Base-by-base conservation (phyloP, 1,284 basidiomycete genomes). In the Pseudozyma flocculosa region DNA sequence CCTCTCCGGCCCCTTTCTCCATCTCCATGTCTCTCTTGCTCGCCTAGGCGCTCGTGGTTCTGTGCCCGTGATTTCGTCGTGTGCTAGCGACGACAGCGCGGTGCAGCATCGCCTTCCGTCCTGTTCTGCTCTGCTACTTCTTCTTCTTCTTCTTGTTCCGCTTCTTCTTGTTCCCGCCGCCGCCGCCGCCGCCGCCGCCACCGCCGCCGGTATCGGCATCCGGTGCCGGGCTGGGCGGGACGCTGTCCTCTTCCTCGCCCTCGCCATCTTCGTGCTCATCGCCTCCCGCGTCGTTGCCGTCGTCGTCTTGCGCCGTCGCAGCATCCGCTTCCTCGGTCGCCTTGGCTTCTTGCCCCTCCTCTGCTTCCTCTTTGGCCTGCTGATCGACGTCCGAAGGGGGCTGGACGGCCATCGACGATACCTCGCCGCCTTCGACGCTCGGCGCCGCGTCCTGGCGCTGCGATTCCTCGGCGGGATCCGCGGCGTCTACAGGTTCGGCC, bases 91-190 rank as follows among this genome's bases (percentile, higher is more conserved):
- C n/a, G n/a, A n/a, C n/a, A n/a, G n/a, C n/a, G n/a, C n/a, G n/a
- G n/a, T 29, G 5, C 47, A 40, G 55, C 48, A 37, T 26, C 46
- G 40, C 45, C 41, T 49, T 46, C 38, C 15, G 29, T 30, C 15
- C 24, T 29, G 19, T 7, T 40, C 26, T 39, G 7, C 26, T 22
- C 45, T 37, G 24, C 44, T 50, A 52, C 48, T 62, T 49, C 39
- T 53, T 56, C 37, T 59, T 63, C 47, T 64, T 64, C 36, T 55
- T 61, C 24, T 61, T 61, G 21, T 49, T 60, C 38, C 55, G 54
- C 39, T 53, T 56, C 37, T 59, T 63, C 47, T 64, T 64, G 36
- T 55, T 61, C 24, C 56, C 56, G 40, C 22, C 40, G 3, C 32
- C 32, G 2, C 43, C 41, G 18, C 43, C 15, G 36, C 26, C 40